Percentiles rank a stretch among this genome's conserved stretches.
These are phyloP conservation scores for Didymella exigua DNA, from an alignment of 2,329 filamentous ascomycete species.

Conservation along the genomic window DNA sequence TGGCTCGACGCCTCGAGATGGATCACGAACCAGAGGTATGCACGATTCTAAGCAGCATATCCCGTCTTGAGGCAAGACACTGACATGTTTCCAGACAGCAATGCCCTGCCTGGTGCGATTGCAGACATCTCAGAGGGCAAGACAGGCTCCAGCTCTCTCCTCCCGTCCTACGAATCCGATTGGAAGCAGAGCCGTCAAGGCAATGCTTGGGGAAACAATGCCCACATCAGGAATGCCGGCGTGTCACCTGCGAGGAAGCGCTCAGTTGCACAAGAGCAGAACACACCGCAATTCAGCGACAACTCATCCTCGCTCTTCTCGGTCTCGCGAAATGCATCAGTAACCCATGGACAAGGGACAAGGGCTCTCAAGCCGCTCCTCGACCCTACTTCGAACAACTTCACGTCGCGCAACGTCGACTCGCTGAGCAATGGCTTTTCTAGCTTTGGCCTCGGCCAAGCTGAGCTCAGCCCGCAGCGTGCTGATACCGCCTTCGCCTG, in stretches of 20 bases:
- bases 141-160: constrained; percentile 71
- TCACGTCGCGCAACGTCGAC: constrained; percentile 39
- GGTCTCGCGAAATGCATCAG: constrained; percentile 27
- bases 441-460: constrained; percentile 40
- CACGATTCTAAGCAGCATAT: neutral
- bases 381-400: constrained; percentile 42
- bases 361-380: constrained; percentile 41
- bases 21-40: constrained; percentile 43
- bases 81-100: constrained; percentile 38
- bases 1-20: constrained; percentile 38
- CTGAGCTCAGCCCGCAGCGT: constrained; percentile 37
- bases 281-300: constrained; percentile 20
- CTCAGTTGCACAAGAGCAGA: constrained; percentile 44
- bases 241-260: constrained; percentile 47
- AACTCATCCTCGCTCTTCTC: constrained; percentile 36
- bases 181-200: constrained; percentile 58
- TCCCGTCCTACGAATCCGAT: constrained; percentile 71
- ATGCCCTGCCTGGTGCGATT: constrained; percentile 29
- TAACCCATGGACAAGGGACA: constrained; percentile 30
- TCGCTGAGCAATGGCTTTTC: constrained; percentile 41
- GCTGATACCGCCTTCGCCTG: constrained; percentile 39
- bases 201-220: constrained; percentile 60
- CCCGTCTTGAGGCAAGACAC: neutral
- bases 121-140: constrained; percentile 57
- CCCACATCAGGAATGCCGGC: constrained; percentile 44